Base-by-base conservation (phyloP, 495 filamentous ascomycete genomes). In the Penicillium coprophilum region DNA sequence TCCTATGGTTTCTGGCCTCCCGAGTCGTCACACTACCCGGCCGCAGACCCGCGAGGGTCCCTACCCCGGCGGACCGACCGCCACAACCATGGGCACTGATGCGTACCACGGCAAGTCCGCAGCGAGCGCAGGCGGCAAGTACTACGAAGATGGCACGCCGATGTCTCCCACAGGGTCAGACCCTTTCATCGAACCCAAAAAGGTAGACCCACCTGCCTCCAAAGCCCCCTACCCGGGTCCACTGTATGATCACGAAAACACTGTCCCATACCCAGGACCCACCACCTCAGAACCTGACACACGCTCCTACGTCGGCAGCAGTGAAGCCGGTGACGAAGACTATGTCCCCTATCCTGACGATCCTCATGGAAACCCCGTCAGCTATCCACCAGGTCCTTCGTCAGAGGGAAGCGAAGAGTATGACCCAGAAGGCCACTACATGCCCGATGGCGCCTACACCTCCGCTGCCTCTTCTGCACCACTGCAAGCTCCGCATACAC, bases 1-100 rank as follows among this genome's bases (percentile, higher is more conserved):
- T 27, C 94, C 95, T 3, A 96, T 95, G 89, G 87, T 89, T 34
- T 86, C 87, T 55, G 89, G 88, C 15, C 79, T 86, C 20, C 81
- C 85, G 7, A 86, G 82, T 59, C 82, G 91, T 47, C 84, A 87
- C 38, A 85, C 82, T 9, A 46, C 40, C 13, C 80, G 71, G 10
- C 76, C 81, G 23, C 71, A 73, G 12, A 79, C 80, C 1, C 69
- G 75, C 50, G 80, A 82, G 41, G 76, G 71, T 4, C 67, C 76
- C 10, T 79, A 75, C 53, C 43, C 69, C 13, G 65, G 68, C 12
- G 73, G 68, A 3, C 62, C 68, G 20, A 49, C 57, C 5, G 52
- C 66, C 31, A 60, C 67, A 1, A 58, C 56, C n/a, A 62, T 70
- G 58, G 66, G 58, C 6, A 53, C 51, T 4, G 67, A 65, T 8